A percentile compares a stretch with the other conserved stretches of the same genome.
These are phyloP conservation scores for Albizia julibrissin DNA, from an alignment of 306 rosid species.

Conservation along the genomic window DNA sequence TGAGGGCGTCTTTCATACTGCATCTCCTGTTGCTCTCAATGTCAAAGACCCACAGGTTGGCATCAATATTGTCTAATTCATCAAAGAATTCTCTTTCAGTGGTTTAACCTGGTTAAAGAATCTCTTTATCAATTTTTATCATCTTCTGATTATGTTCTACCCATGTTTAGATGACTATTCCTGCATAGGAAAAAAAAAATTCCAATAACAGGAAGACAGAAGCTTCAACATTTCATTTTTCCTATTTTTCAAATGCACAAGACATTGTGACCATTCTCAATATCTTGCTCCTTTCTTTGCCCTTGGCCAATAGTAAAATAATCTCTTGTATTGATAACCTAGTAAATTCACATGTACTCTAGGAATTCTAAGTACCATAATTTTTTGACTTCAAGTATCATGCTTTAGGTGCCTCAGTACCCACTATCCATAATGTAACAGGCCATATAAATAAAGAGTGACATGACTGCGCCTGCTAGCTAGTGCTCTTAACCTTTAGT, in stretches of 20 bases:
- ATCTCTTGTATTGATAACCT: background rate
- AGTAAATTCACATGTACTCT: background rate
- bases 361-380: background rate
- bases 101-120: background rate
- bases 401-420: background rate
- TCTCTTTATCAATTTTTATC: background rate
- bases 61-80: background rate
- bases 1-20: conserved; percentile 18
- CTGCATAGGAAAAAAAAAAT: background rate
- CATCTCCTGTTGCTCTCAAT: background rate
- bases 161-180: background rate
- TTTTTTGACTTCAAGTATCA: background rate
- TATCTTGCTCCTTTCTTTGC: background rate
- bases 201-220: background rate
- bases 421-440: background rate
- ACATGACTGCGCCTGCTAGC: background rate
- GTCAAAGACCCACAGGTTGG: conserved; percentile 3
- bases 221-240: background rate
- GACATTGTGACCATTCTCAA: background rate
- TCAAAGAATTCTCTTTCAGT: background rate
- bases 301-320: background rate
- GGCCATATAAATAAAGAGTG: background rate
- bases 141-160: background rate
- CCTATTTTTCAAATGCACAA: background rate
- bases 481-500: background rate